These are phyloP conservation scores for Onygenales sp. DNA, from an alignment of 2,329 filamentous ascomycete genomes.

Conservation along the genomic window DNA sequence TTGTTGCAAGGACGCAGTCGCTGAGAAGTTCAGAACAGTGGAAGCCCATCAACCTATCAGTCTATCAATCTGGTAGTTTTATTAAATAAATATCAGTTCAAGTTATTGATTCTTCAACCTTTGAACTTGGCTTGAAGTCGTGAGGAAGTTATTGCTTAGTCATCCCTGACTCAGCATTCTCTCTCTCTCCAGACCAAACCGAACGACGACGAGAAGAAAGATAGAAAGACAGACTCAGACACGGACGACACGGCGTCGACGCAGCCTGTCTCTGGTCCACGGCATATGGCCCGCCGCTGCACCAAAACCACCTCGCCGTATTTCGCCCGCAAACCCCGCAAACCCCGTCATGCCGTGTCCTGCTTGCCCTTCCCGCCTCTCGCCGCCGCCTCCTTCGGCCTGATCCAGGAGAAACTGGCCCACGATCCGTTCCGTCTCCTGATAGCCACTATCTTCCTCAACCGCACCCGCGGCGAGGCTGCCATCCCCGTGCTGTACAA, in stretches of 20 bases:
- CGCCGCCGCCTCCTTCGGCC: slow-evolving; percentile 55
- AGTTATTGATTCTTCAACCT: too few species aligned
- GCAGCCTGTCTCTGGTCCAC: not conserved
- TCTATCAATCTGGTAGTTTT: too few species aligned
- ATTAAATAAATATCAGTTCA: too few species aligned
- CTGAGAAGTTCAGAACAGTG: too few species aligned
- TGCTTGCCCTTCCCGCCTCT: slow-evolving; percentile 57
- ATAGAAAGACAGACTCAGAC: too few species aligned
- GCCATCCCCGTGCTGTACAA: slow-evolving; percentile 68
- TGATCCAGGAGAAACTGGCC: slow-evolving; percentile 74
- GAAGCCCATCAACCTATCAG: too few species aligned
- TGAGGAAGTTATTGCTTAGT: too few species aligned
- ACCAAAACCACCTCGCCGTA: slow-evolving; percentile 30
- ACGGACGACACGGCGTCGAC: not conserved
- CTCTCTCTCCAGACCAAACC: too few species aligned
- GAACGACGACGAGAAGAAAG: too few species aligned
- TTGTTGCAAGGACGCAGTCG: too few species aligned
- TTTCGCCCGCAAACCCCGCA: slow-evolving; percentile 25
- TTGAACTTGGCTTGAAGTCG: too few species aligned
- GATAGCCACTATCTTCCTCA: slow-evolving; percentile 74
- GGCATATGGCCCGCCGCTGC: slow-evolving; percentile 4
- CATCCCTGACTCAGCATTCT: too few species aligned
- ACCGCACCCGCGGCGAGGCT: slow-evolving; percentile 63
- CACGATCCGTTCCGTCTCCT: slow-evolving; percentile 70
- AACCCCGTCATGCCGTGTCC: slow-evolving; percentile 28